Evolutionary conservation across 2,329 filamentous ascomycete species (phyloP).

Genomic region (Bipolaris cookei): DNA sequence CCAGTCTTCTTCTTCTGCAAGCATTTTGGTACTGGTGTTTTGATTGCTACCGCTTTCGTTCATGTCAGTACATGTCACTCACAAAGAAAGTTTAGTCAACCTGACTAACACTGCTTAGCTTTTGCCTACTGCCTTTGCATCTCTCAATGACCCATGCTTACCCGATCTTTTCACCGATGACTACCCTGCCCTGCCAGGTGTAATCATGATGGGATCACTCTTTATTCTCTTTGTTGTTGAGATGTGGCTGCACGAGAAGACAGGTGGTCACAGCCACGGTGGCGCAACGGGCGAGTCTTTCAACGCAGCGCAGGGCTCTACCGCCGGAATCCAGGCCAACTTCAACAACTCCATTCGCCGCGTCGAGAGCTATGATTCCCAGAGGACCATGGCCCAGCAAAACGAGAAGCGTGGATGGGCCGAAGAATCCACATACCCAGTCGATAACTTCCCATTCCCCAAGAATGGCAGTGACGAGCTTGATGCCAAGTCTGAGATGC

Average conservation of each 20-base stretch:
- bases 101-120: slow-evolving; percentile 42
- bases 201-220: slow-evolving; percentile 69
- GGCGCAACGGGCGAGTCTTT: slow-evolving; percentile 58
- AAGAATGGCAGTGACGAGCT: slow-evolving; percentile 37
- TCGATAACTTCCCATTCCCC: slow-evolving; percentile 39
- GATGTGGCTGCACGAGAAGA: slow-evolving; percentile 66
- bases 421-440: slow-evolving; percentile 36
- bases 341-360: slow-evolving; percentile 42
- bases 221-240: slow-evolving; percentile 68
- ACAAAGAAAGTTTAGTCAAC: neutral
- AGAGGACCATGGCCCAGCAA: slow-evolving; percentile 42
- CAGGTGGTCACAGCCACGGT: slow-evolving; percentile 65
- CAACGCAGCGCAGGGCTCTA: slow-evolving; percentile 21
- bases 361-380: slow-evolving; percentile 45
- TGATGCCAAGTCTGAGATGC: slow-evolving; percentile 57
- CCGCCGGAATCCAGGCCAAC: slow-evolving; percentile 37
- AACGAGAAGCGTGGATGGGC: slow-evolving; percentile 46
- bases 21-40: slow-evolving; percentile 73
- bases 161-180: slow-evolving; percentile 65
- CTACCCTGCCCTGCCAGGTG: slow-evolving; percentile 67
- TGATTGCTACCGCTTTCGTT: slow-evolving; percentile 87
- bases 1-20: slow-evolving; percentile 68
- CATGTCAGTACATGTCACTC: slow-evolving; percentile 54
- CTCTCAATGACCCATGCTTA: slow-evolving; percentile 57
- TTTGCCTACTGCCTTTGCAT: slow-evolving; percentile 65